Evolutionary conservation across 345 rosid species (phyloP).

Genomic region (Trapa bicornis): DNA sequence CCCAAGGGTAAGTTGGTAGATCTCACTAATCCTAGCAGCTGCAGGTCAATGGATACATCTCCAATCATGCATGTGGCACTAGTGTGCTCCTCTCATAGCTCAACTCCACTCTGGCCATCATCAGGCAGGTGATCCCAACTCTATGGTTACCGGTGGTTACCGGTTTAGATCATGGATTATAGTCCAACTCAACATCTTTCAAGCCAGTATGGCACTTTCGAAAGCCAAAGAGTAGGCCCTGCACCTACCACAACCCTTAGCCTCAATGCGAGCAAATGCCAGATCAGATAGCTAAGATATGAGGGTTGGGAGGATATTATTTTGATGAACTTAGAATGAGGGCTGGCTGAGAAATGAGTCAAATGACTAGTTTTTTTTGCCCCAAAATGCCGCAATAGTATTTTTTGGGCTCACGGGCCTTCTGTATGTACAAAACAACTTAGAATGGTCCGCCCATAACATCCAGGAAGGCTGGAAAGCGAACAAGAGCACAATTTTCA

Average conservation of each 20-base stretch:
- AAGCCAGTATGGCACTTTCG: slow-evolving; percentile 46
- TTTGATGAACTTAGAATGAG: too few species aligned
- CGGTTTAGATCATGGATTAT: slow-evolving; percentile 38
- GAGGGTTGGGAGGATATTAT: too few species aligned
- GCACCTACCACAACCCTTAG: slow-evolving; percentile 66
- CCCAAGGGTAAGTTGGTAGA: not conserved
- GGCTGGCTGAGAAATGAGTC: too few species aligned
- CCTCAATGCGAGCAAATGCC: slow-evolving; percentile 39
- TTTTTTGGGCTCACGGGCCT: too few species aligned
- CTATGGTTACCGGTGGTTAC: slow-evolving; percentile 33
- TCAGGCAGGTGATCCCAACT: slow-evolving; percentile 37
- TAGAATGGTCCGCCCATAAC: too few species aligned
- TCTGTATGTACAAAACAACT: too few species aligned
- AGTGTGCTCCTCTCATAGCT: slow-evolving; percentile 9
- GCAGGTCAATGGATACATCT: not conserved
- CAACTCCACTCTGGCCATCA: slow-evolving; percentile 32
- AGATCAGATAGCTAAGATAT: slow-evolving; percentile 14
- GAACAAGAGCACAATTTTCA: too few species aligned
- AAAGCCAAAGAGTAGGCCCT: slow-evolving; percentile 64
- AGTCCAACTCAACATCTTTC: slow-evolving; percentile 30
- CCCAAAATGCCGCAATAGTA: too few species aligned
- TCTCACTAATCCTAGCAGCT: not conserved
- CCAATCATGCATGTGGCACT: not conserved
- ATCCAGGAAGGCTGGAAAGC: too few species aligned
- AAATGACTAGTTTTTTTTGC: too few species aligned